phyloP scores from a whole-genome alignment of 192 early-diverging fungal genomes.

The Martensiomyces pterosporus region DNA sequence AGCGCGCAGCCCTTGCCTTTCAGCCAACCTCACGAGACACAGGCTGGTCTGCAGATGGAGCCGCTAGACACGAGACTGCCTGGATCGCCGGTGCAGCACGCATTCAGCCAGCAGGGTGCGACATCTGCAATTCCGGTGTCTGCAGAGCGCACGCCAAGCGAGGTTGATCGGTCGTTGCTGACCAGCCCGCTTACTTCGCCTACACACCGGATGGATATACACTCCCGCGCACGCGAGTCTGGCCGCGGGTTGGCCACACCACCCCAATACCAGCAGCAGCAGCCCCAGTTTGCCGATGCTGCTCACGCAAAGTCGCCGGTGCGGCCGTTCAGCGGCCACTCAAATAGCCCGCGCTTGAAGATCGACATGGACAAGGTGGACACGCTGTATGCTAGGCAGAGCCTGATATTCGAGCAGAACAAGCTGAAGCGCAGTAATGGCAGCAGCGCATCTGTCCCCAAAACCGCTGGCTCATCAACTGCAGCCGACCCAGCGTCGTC shows the following conservation, averaged over 20 bases:
- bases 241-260: background rate
- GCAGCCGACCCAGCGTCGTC: too few relatives aligned
- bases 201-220: too few relatives aligned
- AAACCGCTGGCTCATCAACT: too few relatives aligned
- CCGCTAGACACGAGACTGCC: slow-evolving; percentile 14
- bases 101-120: too few relatives aligned
- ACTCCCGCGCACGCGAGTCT: background rate
- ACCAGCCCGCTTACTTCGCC: slow-evolving; percentile 15
- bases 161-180: background rate
- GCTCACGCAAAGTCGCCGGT: slow-evolving; percentile 3
- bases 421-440: slow-evolving; percentile 22
- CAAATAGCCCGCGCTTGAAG: slow-evolving; percentile 27
- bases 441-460: too few relatives aligned
- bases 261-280: background rate
- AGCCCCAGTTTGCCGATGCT: background rate
- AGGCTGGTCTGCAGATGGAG: slow-evolving; percentile 45
- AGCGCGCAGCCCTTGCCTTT: too few relatives aligned
- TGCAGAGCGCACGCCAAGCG: too few relatives aligned
- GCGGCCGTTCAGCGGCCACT: slow-evolving; percentile 30
- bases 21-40: too few relatives aligned
- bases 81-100: slow-evolving; percentile 25
- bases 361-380: slow-evolving; percentile 49
- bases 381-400: slow-evolving; percentile 32
- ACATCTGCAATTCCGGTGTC: too few relatives aligned
- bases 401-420: slow-evolving; percentile 40